phyloP scores from a whole-genome alignment of 805 yeast genomes.

The Saturnispora ahearnii region DNA sequence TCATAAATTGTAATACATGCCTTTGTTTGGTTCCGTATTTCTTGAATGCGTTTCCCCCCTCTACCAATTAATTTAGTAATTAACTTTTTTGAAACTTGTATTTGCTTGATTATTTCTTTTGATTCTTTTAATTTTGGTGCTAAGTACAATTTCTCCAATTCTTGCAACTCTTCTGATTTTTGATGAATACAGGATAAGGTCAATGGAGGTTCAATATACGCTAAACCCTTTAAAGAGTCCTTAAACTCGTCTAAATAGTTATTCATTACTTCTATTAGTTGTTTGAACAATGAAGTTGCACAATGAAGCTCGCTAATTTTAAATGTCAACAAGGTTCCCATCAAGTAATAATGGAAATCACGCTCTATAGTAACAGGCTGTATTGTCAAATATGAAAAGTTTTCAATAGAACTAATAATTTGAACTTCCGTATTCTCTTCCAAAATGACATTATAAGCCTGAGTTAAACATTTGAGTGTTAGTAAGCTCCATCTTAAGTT shows the following conservation, averaged over 20 bases:
- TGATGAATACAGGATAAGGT: background rate
- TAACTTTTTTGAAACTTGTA: background rate
- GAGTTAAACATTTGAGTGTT: background rate
- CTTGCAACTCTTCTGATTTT: too few species aligned
- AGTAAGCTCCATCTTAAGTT: background rate
- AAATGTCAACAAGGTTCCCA: background rate
- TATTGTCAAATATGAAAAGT: background rate
- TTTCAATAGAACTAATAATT: background rate
- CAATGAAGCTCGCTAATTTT: background rate
- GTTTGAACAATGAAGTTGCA: background rate
- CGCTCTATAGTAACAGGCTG: background rate
- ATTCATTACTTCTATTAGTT: background rate
- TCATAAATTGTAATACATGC: slow-evolving; percentile 34
- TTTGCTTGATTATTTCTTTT: background rate
- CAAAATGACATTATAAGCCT: background rate
- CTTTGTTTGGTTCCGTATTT: slow-evolving; percentile 26
- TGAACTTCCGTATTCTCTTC: background rate
- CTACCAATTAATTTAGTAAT: slow-evolving; percentile 36
- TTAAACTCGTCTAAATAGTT: background rate
- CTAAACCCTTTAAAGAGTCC: background rate
- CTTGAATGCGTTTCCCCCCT: slow-evolving; percentile 32
- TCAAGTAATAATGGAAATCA: background rate
- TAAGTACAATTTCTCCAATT: background rate
- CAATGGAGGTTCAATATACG: background rate
- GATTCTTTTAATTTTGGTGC: background rate